These are phyloP conservation scores for Sanghuangporus baumii DNA, from an alignment of 1,284 basidiomycete species.

Conservation along the genomic window DNA sequence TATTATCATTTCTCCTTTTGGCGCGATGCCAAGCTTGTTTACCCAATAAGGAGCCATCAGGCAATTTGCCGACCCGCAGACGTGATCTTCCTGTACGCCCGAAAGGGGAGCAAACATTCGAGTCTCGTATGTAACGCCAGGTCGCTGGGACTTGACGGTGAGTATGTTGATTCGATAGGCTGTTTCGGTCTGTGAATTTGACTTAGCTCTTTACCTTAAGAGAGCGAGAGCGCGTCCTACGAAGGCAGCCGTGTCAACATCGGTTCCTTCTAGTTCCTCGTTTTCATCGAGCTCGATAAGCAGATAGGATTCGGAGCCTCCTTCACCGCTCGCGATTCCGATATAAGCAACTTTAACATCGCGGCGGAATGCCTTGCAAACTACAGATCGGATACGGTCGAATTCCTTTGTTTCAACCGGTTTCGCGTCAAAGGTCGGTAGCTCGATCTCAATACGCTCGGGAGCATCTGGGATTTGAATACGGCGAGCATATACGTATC, in stretches of 20 bases:
- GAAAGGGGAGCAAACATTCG: slow-evolving; percentile 46
- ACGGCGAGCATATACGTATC: slow-evolving; percentile 17
- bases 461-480: slow-evolving; percentile 24
- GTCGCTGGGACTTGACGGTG: slow-evolving; percentile 31
- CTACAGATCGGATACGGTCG: slow-evolving; percentile 24
- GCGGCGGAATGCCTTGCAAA: slow-evolving; percentile 35
- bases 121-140: slow-evolving; percentile 39
- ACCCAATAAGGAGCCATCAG: slow-evolving; percentile 49
- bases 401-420: slow-evolving; percentile 28
- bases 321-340: slow-evolving; percentile 24
- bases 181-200: slow-evolving; percentile 2
- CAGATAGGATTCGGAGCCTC: slow-evolving; percentile 31
- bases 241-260: slow-evolving; percentile 31
- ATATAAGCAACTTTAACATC: slow-evolving; percentile 33
- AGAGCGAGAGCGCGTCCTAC: slow-evolving; percentile 27
- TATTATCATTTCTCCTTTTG: slow-evolving; percentile 30
- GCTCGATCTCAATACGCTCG: slow-evolving; percentile 37
- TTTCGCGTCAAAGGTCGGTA: slow-evolving; percentile 29
- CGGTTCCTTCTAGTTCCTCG: slow-evolving; percentile 34
- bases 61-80: slow-evolving; percentile 54
- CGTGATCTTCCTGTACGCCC: slow-evolving; percentile 46
- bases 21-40: slow-evolving; percentile 29
- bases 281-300: slow-evolving; percentile 40
- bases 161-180: slow-evolving; percentile 32
- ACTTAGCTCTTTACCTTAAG: slow-evolving; percentile 24